Evolutionary conservation across 208 protist species (phyloP).

Genomic region (Trypanosoma rangeli): DNA sequence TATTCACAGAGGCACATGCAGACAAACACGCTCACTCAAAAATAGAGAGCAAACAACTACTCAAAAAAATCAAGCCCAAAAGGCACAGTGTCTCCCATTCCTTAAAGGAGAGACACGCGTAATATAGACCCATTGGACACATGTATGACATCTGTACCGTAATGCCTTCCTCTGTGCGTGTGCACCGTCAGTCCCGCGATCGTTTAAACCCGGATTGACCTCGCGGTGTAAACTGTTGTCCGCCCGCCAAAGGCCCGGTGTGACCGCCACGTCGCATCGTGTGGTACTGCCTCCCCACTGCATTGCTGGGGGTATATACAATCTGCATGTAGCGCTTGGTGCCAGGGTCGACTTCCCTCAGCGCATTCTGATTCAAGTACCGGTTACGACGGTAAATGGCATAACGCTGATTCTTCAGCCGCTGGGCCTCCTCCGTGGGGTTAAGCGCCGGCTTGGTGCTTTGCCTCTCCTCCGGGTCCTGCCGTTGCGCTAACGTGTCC

Average conservation of each 20-base stretch:
- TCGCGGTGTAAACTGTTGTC: constrained; percentile 4
- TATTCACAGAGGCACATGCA: not conserved
- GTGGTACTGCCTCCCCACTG: constrained; percentile 15
- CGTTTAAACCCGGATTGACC: not conserved
- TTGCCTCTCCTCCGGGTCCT: constrained; percentile 8
- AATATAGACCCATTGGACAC: not conserved
- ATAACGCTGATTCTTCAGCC: constrained; percentile 23
- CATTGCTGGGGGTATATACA: constrained; percentile 33
- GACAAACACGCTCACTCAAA: not conserved
- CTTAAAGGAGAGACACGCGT: not conserved
- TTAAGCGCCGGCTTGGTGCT: constrained; percentile 23
- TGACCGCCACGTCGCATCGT: constrained; percentile 1
- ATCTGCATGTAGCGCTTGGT: constrained; percentile 60
- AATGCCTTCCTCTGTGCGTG: not conserved
- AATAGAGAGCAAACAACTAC: not conserved
- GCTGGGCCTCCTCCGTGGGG: constrained; percentile 22
- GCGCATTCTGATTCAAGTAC: constrained; percentile 59
- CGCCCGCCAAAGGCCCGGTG: not conserved
- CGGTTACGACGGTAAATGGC: constrained; percentile 44
- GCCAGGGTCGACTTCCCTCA: constrained; percentile 72
- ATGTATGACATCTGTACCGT: not conserved
- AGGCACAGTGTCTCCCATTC: not conserved
- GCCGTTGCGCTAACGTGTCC: not conserved
- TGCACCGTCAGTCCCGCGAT: constrained; percentile 1
- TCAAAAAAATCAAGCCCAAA: not conserved